Evolutionary conservation across 2,329 filamentous ascomycete genomes (phyloP).

Genomic region (Xylariales sp.): DNA sequence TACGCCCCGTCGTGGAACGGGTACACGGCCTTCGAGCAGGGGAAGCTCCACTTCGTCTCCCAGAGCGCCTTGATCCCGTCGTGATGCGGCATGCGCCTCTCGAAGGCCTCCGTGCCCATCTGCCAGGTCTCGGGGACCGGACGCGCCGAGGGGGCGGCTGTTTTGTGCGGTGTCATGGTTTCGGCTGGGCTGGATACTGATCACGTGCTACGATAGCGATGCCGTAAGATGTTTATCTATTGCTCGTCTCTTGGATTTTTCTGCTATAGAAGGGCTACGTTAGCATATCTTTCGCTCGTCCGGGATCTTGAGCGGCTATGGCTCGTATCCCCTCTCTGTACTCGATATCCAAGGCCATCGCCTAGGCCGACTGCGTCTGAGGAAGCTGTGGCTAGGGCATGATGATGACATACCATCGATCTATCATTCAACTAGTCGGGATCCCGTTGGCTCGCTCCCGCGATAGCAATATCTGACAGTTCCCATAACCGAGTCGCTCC

Average conservation of each 20-base stretch:
- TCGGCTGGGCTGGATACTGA: not conserved
- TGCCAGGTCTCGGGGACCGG: conserved; percentile 52
- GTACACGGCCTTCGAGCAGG: conserved; percentile 72
- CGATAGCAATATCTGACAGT: not conserved
- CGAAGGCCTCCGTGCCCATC: conserved; percentile 58
- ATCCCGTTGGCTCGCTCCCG: not conserved
- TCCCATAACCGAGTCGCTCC: not conserved
- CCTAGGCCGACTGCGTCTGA: not conserved
- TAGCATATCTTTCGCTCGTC: not conserved
- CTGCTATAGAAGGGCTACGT: not conserved
- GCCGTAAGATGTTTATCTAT: too few species aligned
- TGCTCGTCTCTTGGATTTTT: not conserved
- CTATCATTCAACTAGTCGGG: not conserved
- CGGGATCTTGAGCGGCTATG: not conserved
- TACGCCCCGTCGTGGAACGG: conserved; percentile 79
- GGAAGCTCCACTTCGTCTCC: conserved; percentile 81
- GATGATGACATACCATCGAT: not conserved
- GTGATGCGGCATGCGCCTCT: conserved; percentile 65
- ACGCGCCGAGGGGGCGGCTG: conserved; percentile 13
- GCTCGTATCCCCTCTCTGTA: not conserved
- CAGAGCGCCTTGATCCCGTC: conserved; percentile 71
- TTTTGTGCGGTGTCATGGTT: conserved; percentile 50
- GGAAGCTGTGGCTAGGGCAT: not conserved
- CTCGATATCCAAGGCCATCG: not conserved
- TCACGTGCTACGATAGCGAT: not conserved